A percentile compares a stretch with the other conserved stretches of the same genome.
Conservation (phyloP, 371 early-diverging fungal species). For the Entomophthora muscae region DNA sequence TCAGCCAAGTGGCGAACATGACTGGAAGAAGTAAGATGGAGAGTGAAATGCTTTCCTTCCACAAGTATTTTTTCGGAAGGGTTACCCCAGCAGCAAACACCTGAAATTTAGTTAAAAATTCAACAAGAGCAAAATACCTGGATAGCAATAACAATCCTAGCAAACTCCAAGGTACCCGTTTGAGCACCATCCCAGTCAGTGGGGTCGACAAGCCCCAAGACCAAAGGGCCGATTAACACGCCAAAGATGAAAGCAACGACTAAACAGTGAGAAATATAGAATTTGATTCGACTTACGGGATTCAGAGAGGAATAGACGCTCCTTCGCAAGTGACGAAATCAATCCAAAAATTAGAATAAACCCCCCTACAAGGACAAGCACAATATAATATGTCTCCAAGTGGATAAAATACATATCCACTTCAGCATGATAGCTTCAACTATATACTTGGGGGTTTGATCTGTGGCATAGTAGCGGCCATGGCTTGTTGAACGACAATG, state of each 20-base stretch:
- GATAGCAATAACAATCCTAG: conserved; percentile 53
- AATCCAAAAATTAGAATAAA: conserved; percentile 77
- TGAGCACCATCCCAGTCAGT: conserved; percentile 24
- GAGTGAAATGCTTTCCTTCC: conserved; percentile 42
- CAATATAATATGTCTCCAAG: neutral
- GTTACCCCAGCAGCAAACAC: conserved; percentile 75
- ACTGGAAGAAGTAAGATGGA: conserved; percentile 59
- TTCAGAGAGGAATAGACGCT: conserved; percentile 77
- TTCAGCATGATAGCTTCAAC: no score
- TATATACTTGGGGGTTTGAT: no score
- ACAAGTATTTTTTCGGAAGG: conserved; percentile 47
- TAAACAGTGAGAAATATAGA: conserved; percentile 9
- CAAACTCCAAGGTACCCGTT: conserved; percentile 43
- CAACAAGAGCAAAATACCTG: no score
- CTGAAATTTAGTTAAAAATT: no score
- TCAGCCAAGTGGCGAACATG: conserved; percentile 82
- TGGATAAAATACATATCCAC: conserved; percentile 1
- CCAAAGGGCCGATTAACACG: conserved; percentile 64
- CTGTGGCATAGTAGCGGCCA: no score
- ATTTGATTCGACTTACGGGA: conserved; percentile 33
- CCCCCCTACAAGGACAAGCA: conserved; percentile 28
- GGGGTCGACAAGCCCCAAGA: conserved; percentile 39
- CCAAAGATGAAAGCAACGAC: conserved; percentile 81
- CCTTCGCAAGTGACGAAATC: conserved; percentile 80
- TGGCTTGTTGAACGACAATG: no score